Base-by-base conservation (phyloP, 2,329 filamentous ascomycete genomes). In the Fusarium avenaceum region DNA sequence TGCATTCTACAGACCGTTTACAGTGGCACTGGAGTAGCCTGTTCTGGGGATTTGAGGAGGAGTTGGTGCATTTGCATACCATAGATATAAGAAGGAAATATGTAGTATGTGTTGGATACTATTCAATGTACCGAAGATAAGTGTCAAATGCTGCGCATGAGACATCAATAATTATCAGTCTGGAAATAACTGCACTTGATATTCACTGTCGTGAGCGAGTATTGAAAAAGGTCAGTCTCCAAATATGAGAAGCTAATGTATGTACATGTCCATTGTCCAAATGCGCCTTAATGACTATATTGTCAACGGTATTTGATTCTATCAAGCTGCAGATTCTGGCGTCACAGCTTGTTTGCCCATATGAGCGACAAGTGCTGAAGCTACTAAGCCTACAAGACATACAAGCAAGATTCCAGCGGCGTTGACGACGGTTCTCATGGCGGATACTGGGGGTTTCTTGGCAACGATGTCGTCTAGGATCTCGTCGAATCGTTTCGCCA, bases 401-500 rank as follows among this genome's bases (percentile, higher is more conserved):
- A 77, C 60, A 0, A 76, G 8, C 3, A 60, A 72, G n/a, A 79
- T 65, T 14, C 74, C 70, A 3, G 75, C 47, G 10, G 76, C 60
- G 32, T 76, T 77, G 53, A 80, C 46, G n/a, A 76, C 58, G 10
- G 74, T 69, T 49, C 76, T 76, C 38, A 77, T 65, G 7, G 74
- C 55, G 1, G 78, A 75, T 11, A 74, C 62, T 3, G 73, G 40
- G 22, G 65, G 53, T 28, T 72, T 74, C 45, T 68, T 67, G 10
- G 67, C 65, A 32, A 74, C 64, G 79, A 91, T 87, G 6, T 83
- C 80, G 15, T 82, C 80, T 46, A 94, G 83, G 63, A 93, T 88
- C 1, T 78, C 79, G 63, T 97, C 91, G 15, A 97, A 80, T 30
- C 87, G 85, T 74, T 90, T 84, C 0, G 93, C 93, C 94, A 99